A percentile compares a stretch with the other conserved stretches of the same genome.
Conservation (phyloP, 441 rosid genomes). For the Isatis lusitanica region DNA sequence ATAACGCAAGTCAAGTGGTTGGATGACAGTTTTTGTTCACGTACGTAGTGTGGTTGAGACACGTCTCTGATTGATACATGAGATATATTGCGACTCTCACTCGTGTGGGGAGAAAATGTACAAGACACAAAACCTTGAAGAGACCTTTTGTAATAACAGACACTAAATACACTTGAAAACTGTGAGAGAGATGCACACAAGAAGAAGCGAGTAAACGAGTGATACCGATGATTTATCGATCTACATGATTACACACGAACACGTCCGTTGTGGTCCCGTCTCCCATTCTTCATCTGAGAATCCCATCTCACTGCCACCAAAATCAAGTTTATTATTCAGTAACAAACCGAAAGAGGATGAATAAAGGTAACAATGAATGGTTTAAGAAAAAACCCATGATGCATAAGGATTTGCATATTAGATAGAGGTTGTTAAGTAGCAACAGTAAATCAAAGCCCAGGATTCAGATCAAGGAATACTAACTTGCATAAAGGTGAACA, state of each 20-base stretch:
- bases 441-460: background rate
- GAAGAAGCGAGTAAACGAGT: background rate
- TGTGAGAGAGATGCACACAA: background rate
- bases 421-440: background rate
- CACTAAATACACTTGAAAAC: background rate
- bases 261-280: background rate
- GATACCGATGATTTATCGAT: background rate
- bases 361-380: too few species aligned
- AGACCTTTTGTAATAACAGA: background rate
- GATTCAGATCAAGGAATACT: too few species aligned
- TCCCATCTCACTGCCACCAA: conserved; percentile 70
- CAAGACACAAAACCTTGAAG: background rate
- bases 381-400: too few species aligned
- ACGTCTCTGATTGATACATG: too few species aligned
- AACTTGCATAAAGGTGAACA: background rate
- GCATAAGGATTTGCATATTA: background rate
- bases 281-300: conserved; percentile 73
- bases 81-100: too few species aligned
- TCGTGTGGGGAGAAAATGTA: background rate
- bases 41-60: too few species aligned
- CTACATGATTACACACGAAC: background rate
- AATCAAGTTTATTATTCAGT: conserved; percentile 33
- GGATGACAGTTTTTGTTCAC: too few species aligned
- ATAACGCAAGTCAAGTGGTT: too few species aligned
- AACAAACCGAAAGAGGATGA: background rate